Base-by-base conservation (phyloP, 2,329 filamentous ascomycete species). In the Cercospora brassicicola region DNA sequence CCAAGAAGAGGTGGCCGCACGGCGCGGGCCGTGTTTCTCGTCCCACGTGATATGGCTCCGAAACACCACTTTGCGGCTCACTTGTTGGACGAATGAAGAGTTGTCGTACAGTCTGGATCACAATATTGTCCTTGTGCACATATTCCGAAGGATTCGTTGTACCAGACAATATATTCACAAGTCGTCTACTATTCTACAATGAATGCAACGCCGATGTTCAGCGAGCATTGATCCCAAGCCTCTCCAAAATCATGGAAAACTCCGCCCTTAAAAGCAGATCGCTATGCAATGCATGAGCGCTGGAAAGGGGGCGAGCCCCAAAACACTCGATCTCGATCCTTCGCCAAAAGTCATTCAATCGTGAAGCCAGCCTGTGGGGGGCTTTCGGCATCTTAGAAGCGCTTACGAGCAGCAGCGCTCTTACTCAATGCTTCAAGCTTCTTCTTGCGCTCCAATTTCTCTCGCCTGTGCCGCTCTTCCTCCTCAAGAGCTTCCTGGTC, bases 401-500 rank as follows among this genome's bases (percentile, higher is more conserved):
- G 74, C 75, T 78, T 79, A 66, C 69, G 73, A 33, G 72, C 76
- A 31, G 74, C 74, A 30, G 77, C 77, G 36, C 65, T 75, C 66
- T 76, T 75, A 57, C 72, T 76, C 60, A 79, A 70, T 67, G 76
- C 74, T 67, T 78, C 73, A 39, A 81, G 77, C 71, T 81, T 78
- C 71, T 74, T 75, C 76, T 79, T 80, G 26, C 78, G 76, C 71
- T 86, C 86, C 72, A 88, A 84, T 78, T 91, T 91, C 75, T 89
- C 87, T 2, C 82, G 82, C 79, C 87, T 90, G 66, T 87, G 84
- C 62, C 80, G 81, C 75, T 83, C 85, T 78, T 91, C 90, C 51
- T 90, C 84, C 2, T 83, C 84, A 73, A 90, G 81, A 67, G 90
- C 88, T 72, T 87, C 82, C 18, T 86, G 82, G 73, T 94, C 91